These are phyloP conservation scores for Prunus campanulata DNA, from an alignment of 306 rosid species.

Conservation along the genomic window DNA sequence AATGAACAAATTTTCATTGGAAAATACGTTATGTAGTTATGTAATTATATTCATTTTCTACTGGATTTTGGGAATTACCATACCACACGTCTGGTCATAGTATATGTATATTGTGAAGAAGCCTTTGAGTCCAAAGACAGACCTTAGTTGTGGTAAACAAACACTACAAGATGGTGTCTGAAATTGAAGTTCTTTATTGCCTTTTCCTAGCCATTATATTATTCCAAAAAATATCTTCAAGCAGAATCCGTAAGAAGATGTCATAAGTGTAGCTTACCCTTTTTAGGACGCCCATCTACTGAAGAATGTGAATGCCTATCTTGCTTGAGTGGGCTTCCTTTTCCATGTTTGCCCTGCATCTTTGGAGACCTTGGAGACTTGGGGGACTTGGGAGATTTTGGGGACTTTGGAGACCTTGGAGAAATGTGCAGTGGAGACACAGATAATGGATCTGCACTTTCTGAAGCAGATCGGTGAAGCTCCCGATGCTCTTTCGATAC, in stretches of 20 bases:
- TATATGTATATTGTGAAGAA: no score
- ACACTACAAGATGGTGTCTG: neutral
- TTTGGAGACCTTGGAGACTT: slow-evolving; percentile 44
- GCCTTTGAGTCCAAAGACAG: neutral
- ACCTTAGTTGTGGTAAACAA: neutral
- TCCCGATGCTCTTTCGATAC: slow-evolving; percentile 47
- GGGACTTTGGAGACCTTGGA: slow-evolving; percentile 38
- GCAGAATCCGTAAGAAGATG: neutral
- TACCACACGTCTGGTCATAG: no score
- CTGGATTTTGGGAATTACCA: no score
- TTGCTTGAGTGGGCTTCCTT: slow-evolving; percentile 29
- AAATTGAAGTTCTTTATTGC: neutral
- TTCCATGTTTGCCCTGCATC: slow-evolving; percentile 30
- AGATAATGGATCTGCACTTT: slow-evolving; percentile 48
- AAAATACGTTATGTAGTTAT: no score
- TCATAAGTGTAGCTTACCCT: slow-evolving; percentile 29
- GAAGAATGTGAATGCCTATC: slow-evolving; percentile 35
- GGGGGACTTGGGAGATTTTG: slow-evolving; percentile 39
- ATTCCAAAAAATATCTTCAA: neutral
- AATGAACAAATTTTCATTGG: no score
- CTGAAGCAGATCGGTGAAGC: slow-evolving; percentile 41
- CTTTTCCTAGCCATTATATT: neutral
- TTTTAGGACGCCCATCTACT: slow-evolving; percentile 52
- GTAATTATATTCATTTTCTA: no score
- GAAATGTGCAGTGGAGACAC: slow-evolving; percentile 42